Percentiles rank a stretch among this genome's conserved stretches.
phyloP scores from a whole-genome alignment of 31 red algal genomes.

The Odonthalia washingtoniensis region DNA sequence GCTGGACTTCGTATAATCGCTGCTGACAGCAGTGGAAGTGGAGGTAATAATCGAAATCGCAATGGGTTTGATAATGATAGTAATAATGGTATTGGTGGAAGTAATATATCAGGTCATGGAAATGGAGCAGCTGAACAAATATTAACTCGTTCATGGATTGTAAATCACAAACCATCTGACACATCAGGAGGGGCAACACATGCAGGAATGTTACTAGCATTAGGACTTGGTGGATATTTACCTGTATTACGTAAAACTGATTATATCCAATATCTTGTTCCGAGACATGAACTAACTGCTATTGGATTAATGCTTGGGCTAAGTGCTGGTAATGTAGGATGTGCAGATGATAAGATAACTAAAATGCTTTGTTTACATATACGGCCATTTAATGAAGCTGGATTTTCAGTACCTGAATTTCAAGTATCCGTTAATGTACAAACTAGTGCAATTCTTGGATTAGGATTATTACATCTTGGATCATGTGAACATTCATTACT shows the following conservation, averaged over 20 bases:
- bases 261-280: constrained; percentile 94
- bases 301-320: constrained; percentile 97
- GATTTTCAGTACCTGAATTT: constrained; percentile 98
- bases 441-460: constrained; percentile 87
- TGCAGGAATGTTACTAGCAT: constrained; percentile 95
- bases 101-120: constrained; percentile 54
- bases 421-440: constrained; percentile 89
- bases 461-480: constrained; percentile 89
- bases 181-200: constrained; percentile 69
- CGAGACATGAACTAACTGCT: constrained; percentile 93
- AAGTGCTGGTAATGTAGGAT: constrained; percentile 80
- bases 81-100: neutral
- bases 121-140: constrained; percentile 60
- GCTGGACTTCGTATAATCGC: constrained; percentile 91
- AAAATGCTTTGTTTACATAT: constrained; percentile 97
- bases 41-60: neutral
- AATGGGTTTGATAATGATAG: no score
- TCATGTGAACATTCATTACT: constrained; percentile 82
- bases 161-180: constrained; percentile 75
- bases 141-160: constrained; percentile 95
- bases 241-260: constrained; percentile 92
- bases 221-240: constrained; percentile 94
- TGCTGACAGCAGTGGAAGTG: neutral
- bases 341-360: constrained; percentile 78
- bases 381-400: constrained; percentile 85